Percentiles rank a stretch among this genome's conserved stretches.
Conservation (phyloP, 2,329 filamentous ascomycete genomes). For the Aureobasidium zeae region DNA sequence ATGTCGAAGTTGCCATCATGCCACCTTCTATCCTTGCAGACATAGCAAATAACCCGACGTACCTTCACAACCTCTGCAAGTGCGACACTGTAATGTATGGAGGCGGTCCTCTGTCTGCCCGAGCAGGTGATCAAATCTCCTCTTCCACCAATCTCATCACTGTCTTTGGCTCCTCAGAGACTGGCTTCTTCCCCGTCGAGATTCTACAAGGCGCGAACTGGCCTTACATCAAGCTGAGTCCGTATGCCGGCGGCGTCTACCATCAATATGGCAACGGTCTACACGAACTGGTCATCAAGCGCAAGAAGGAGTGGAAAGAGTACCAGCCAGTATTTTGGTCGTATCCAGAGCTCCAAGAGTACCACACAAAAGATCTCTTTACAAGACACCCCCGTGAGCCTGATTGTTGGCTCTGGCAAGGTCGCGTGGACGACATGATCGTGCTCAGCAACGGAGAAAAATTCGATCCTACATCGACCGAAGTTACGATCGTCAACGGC, state of each 20-base stretch:
- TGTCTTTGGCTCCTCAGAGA: slow-evolving; percentile 17
- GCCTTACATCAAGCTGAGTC: slow-evolving; percentile 20
- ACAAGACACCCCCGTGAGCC: slow-evolving; percentile 22
- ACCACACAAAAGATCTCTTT: slow-evolving; percentile 25
- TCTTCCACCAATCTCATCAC: slow-evolving; percentile 7
- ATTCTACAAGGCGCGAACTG: slow-evolving; percentile 16
- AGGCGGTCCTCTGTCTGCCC: slow-evolving; percentile 14
- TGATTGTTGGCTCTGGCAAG: slow-evolving; percentile 23
- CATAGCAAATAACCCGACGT: slow-evolving; percentile 9
- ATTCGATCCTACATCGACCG: slow-evolving; percentile 21
- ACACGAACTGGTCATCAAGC: slow-evolving; percentile 31
- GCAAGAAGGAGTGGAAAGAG: slow-evolving; percentile 22
- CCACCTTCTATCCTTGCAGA: slow-evolving; percentile 14
- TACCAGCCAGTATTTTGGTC: slow-evolving; percentile 24
- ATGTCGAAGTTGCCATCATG: slow-evolving; percentile 14
- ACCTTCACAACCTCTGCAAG: neutral
- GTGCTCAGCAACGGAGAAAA: slow-evolving; percentile 26
- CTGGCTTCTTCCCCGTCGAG: slow-evolving; percentile 18
- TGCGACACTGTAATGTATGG: slow-evolving; percentile 10
- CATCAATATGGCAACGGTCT: slow-evolving; percentile 17
- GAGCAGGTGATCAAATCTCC: slow-evolving; percentile 14
- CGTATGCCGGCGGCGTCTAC: slow-evolving; percentile 14
- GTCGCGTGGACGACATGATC: slow-evolving; percentile 25
- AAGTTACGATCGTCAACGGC: slow-evolving; percentile 25
- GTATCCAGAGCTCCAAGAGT: slow-evolving; percentile 26